Percentiles rank a stretch among this genome's conserved stretches.
Evolutionary conservation across 2,329 filamentous ascomycete species (phyloP).

Genomic region (Trichoderma sp.): DNA sequence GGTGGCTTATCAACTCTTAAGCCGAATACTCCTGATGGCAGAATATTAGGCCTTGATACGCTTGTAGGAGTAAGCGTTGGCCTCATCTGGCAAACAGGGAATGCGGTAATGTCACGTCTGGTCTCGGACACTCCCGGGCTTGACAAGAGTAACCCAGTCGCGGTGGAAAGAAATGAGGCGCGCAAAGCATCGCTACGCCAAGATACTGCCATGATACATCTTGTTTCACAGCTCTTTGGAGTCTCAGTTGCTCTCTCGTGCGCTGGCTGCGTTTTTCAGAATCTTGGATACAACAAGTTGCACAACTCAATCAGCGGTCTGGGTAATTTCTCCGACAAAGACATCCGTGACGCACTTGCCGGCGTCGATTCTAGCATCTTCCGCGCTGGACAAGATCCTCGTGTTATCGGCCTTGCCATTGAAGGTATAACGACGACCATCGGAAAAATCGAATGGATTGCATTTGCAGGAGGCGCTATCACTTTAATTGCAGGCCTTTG

Average conservation of each 20-base stretch:
- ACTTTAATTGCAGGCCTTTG: constrained; percentile 27
- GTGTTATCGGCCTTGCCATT: constrained; percentile 22
- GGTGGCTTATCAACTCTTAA: constrained; percentile 29
- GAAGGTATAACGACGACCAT: constrained; percentile 29
- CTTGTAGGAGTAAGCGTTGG: constrained; percentile 34
- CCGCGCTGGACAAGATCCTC: constrained; percentile 20
- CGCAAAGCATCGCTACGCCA: constrained; percentile 18
- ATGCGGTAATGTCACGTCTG: constrained; percentile 24
- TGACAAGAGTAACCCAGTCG: constrained; percentile 22
- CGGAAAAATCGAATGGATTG: constrained; percentile 28
- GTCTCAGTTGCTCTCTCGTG: constrained; percentile 29
- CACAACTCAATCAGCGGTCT: constrained; percentile 21
- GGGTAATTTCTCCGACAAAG: constrained; percentile 22
- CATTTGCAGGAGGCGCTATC: constrained; percentile 28
- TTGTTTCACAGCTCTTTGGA: constrained; percentile 34
- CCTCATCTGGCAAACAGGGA: constrained; percentile 30
- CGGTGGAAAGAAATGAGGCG: background rate
- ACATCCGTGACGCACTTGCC: constrained; percentile 30
- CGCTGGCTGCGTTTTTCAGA: constrained; percentile 33
- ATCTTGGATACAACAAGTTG: constrained; percentile 29
- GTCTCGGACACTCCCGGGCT: background rate
- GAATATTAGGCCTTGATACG: constrained; percentile 32
- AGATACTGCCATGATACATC: constrained; percentile 34
- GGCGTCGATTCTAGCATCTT: constrained; percentile 29
- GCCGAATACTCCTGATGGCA: constrained; percentile 25